A percentile compares a stretch with the other conserved stretches of the same genome.
Conservation (phyloP, 257 asterid species). For the Eustoma russellianum region DNA sequence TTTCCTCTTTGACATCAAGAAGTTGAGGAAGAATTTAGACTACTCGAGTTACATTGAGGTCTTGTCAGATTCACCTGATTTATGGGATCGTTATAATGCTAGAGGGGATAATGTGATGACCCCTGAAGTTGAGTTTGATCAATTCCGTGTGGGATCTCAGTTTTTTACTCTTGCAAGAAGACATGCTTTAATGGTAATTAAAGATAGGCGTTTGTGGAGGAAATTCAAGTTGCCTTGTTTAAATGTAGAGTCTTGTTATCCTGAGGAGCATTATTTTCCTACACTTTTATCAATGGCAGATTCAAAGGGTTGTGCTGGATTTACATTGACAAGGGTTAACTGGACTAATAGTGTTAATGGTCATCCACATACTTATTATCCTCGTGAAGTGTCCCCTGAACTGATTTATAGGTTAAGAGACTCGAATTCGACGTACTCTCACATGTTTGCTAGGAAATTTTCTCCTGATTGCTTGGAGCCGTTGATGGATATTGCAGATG, state of each 20-base stretch:
- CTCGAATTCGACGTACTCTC: conserved; percentile 48
- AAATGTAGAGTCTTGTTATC: conserved; percentile 72
- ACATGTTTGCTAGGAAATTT: conserved; percentile 78
- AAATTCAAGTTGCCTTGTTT: conserved; percentile 68
- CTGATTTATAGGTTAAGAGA: conserved; percentile 60
- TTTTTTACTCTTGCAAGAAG: conserved; percentile 53
- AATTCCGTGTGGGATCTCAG: conserved; percentile 78
- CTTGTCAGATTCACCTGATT: conserved; percentile 27
- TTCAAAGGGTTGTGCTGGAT: conserved; percentile 46
- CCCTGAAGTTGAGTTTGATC: conserved; percentile 61
- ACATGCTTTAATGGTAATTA: conserved; percentile 64
- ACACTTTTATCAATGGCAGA: conserved; percentile 74
- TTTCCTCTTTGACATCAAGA: conserved; percentile 48
- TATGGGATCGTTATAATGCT: conserved; percentile 62
- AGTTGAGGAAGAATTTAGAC: conserved; percentile 38
- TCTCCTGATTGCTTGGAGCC: conserved; percentile 69
- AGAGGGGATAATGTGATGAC: conserved; percentile 67
- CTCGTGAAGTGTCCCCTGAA: conserved; percentile 48
- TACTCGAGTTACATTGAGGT: conserved; percentile 65
- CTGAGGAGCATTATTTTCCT: conserved; percentile 93
- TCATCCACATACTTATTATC: conserved; percentile 82
- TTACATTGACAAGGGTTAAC: conserved; percentile 73
- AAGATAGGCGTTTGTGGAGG: conserved; percentile 80
- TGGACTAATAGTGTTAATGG: conserved; percentile 77
- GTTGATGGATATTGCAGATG: conserved; percentile 63